Conservation (phyloP, 1,284 basidiomycete genomes). For the Cyathus olla region DNA sequence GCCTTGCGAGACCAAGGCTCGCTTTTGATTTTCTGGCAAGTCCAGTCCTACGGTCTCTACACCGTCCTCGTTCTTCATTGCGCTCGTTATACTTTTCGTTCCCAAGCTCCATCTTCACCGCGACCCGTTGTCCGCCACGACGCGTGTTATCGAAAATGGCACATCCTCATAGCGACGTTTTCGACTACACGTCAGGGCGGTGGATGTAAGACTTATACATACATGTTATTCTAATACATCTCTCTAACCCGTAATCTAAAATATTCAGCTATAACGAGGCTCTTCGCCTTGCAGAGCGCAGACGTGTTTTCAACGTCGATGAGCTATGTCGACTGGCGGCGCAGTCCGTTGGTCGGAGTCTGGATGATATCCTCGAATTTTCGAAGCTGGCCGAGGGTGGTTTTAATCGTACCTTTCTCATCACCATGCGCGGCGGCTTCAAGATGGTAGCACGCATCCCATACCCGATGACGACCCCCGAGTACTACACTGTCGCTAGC, state of each 20-base stretch:
- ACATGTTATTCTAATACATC: constrained; percentile 25
- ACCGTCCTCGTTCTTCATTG: constrained; percentile 24
- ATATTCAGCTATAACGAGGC: constrained; percentile 50
- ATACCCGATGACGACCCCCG: constrained; percentile 53
- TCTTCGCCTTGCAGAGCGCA: constrained; percentile 58
- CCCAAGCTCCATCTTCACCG: constrained; percentile 17
- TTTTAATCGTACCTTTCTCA: constrained; percentile 34
- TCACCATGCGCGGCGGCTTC: constrained; percentile 52
- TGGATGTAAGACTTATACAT: constrained; percentile 54
- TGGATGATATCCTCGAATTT: constrained; percentile 36
- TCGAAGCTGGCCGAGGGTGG: constrained; percentile 48
- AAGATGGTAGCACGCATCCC: constrained; percentile 59
- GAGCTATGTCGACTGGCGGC: constrained; percentile 57
- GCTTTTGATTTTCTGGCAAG: background rate
- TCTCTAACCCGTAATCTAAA: constrained; percentile 41
- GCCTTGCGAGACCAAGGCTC: background rate
- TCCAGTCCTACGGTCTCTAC: background rate
- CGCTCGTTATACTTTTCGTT: constrained; percentile 25
- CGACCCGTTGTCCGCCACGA: constrained; percentile 30
- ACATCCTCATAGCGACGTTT: constrained; percentile 42
- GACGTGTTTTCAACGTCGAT: constrained; percentile 50
- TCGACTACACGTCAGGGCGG: constrained; percentile 54
- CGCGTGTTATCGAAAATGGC: constrained; percentile 42
- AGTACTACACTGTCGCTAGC: constrained; percentile 54
- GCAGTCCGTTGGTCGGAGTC: constrained; percentile 47